Percentiles rank a stretch among this genome's conserved stretches.
phyloP scores from a whole-genome alignment of 192 early-diverging fungal genomes.

The Backusella circina region DNA sequence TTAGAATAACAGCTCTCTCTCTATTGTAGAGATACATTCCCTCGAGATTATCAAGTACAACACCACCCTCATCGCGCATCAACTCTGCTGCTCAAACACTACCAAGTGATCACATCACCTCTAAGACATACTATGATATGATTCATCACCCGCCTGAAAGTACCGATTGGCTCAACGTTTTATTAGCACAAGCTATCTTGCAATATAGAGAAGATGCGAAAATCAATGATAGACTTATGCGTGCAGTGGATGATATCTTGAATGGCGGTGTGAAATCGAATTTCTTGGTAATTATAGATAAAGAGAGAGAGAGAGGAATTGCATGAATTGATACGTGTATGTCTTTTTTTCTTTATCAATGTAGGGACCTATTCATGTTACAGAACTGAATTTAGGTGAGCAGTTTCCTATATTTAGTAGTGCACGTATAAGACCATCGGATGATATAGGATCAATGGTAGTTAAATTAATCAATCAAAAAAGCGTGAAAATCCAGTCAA shows the following conservation, averaged over 20 bases:
- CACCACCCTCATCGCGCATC: conserved; percentile 39
- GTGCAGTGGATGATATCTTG: conserved; percentile 60
- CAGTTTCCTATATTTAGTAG: conserved; percentile 56
- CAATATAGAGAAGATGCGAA: conserved; percentile 71
- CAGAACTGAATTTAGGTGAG: conserved; percentile 52
- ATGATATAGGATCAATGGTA: conserved; percentile 50
- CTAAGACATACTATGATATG: conserved; percentile 56
- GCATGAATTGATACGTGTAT: not conserved
- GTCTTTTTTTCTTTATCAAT: not conserved
- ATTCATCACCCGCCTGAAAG: conserved; percentile 60
- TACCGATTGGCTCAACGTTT: conserved; percentile 81
- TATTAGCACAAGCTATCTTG: conserved; percentile 73
- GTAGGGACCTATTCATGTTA: conserved; percentile 58
- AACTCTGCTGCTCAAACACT: conserved; percentile 41
- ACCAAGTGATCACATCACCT: conserved; percentile 49
- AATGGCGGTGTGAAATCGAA: conserved; percentile 65
- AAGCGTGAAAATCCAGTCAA: not conserved
- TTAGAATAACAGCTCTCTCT: not conserved
- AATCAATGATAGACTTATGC: conserved; percentile 61
- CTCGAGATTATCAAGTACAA: conserved; percentile 36
- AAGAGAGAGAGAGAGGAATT: not conserved
- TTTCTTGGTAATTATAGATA: conserved; percentile 53
- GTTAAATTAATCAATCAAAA: not conserved
- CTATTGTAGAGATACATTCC: conserved; percentile 37
- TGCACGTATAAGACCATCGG: conserved; percentile 51